These are phyloP conservation scores for Alloascoidea africana DNA, from an alignment of 805 yeast genomes.

Conservation along the genomic window DNA sequence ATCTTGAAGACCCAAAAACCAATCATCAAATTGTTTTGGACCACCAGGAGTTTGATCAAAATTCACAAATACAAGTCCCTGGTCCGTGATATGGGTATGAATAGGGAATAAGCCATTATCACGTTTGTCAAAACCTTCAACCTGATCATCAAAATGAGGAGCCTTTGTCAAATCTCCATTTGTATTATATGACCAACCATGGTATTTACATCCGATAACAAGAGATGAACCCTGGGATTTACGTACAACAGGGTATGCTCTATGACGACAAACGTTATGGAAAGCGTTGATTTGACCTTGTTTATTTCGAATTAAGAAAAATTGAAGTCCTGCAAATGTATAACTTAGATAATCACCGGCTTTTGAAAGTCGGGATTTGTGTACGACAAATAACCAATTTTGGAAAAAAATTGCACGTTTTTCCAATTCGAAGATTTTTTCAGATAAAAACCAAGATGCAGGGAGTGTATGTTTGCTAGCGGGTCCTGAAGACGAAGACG, in stretches of 20 bases:
- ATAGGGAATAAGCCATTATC: constrained; percentile 41
- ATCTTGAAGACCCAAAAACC: constrained; percentile 32
- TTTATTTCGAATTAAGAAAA: constrained; percentile 38
- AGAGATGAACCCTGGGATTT: constrained; percentile 44
- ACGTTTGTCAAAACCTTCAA: constrained; percentile 40
- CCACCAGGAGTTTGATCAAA: constrained; percentile 30
- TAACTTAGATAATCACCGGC: constrained; percentile 42
- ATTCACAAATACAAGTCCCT: constrained; percentile 42
- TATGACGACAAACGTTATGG: constrained; percentile 51
- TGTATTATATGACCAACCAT: constrained; percentile 53
- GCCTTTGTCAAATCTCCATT: constrained; percentile 45
- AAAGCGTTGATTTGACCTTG: constrained; percentile 39
- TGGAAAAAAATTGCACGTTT: constrained; percentile 40
- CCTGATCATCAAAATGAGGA: constrained; percentile 38
- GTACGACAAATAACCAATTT: constrained; percentile 41
- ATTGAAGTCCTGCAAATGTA: constrained; percentile 35
- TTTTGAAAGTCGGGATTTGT: constrained; percentile 34
- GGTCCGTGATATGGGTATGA: constrained; percentile 35
- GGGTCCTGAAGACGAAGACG: too few species aligned
- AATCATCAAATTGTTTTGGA: constrained; percentile 32
- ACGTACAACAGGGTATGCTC: constrained; percentile 47
- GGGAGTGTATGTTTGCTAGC: constrained; percentile 38
- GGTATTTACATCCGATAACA: constrained; percentile 44
- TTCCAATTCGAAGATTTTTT: constrained; percentile 40
- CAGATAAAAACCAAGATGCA: constrained; percentile 53